Evolutionary conservation across 352 stramenopile species (phyloP), one percentile per base, ranked within the genome.

Genomic region (Poterioochromonas sp.): DNA sequence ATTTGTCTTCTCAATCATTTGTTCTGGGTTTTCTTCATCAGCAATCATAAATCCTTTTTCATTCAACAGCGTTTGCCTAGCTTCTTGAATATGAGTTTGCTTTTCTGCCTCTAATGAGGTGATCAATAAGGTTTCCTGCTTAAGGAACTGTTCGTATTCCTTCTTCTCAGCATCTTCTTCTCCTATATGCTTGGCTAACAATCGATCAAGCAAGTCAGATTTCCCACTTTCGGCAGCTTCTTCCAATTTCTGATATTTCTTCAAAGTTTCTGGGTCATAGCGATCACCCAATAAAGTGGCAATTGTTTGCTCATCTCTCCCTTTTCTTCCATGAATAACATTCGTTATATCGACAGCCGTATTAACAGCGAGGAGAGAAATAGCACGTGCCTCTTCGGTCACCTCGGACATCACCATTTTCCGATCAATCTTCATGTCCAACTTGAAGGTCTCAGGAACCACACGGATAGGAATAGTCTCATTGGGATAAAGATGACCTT

Each of bases 81-180:
- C 20, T 53, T 53, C 44, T 53, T 53, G 8, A 53, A 20, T 20
- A 53, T 8, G 44, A 8, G 20, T 20, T 5, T 18, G 26, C 12
- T 37, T 12, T 68, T 68, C 58, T 11, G 58, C 12, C 15, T 26
- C 47, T 26, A 58, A 58, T 15, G 15, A 26, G 26, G 15, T 26
- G 26, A 15, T 26, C 47, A 58, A 26, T 15, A 58, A 26, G 26
- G 5, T 39, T 68, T 68, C 26, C 12, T 39, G 5, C 26, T 39
- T 32, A 12, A 68, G 12, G 5, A 8, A 15, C 58, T 32, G 5
- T 68, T 68, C 58, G n/a, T n/a, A n/a, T n/a, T n/a, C n/a, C n/a
- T n/a, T n/a, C n/a, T n/a, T n/a, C 8, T 68, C 58, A 26, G 12
- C 58, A 18, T 68, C 58, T 68, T 68, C 58, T 68, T 68, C 58